Conservation (phyloP, 345 rosid genomes). For the Gossypium raimondii region DNA sequence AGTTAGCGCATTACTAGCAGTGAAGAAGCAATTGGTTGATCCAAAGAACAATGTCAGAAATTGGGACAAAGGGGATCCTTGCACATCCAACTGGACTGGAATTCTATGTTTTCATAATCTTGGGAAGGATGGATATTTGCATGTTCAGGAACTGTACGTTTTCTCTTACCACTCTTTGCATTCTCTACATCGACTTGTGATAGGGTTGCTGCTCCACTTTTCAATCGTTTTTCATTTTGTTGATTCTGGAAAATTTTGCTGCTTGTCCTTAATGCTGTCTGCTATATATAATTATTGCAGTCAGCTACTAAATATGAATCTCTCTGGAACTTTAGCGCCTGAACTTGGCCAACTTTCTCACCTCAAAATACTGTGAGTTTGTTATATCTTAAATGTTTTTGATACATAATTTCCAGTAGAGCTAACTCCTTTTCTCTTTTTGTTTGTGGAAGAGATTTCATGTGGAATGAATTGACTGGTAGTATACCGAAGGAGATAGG, state of each 20-base stretch:
- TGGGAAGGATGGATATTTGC: slow-evolving; percentile 53
- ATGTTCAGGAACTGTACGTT: slow-evolving; percentile 67
- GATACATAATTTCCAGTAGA: background rate
- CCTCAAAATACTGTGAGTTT: slow-evolving; percentile 66
- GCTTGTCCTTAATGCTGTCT: background rate
- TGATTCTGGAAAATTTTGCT: background rate
- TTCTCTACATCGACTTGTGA: background rate
- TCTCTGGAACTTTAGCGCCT: slow-evolving; percentile 76
- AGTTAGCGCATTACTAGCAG: slow-evolving; percentile 58
- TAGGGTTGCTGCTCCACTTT: background rate
- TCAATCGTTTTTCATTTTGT: background rate
- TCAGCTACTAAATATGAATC: slow-evolving; percentile 67
- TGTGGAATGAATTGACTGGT: slow-evolving; percentile 86
- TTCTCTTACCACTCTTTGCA: slow-evolving; percentile 9
- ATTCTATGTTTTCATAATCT: slow-evolving; percentile 43
- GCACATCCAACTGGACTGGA: slow-evolving; percentile 81
- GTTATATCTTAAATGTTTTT: background rate
- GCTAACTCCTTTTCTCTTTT: background rate
- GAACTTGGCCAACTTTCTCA: slow-evolving; percentile 60
- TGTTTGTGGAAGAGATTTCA: slow-evolving; percentile 60
- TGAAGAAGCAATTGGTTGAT: slow-evolving; percentile 50
- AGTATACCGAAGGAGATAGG: slow-evolving; percentile 90
- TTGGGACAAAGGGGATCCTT: slow-evolving; percentile 84
- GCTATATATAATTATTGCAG: slow-evolving; percentile 36
- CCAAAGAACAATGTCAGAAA: slow-evolving; percentile 46